phyloP scores from a whole-genome alignment of 345 rosid species.

The Eutrema japonicum region DNA sequence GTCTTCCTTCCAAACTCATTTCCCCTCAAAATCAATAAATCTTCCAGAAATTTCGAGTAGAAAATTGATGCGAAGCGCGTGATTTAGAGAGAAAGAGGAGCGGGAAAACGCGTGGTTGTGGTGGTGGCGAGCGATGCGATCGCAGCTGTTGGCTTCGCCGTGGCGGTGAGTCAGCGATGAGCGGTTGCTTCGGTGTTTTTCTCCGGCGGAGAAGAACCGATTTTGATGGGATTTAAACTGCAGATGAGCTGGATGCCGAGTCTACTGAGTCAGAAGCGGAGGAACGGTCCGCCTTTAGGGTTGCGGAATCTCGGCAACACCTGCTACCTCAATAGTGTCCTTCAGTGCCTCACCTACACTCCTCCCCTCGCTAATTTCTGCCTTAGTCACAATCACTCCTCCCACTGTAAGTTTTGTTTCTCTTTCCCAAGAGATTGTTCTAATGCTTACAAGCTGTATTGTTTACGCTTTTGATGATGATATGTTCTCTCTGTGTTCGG shows the following conservation, averaged over 20 bases:
- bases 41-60: constrained; percentile 4
- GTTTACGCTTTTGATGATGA: constrained; percentile 7
- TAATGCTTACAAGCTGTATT: background rate
- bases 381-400: constrained; percentile 77
- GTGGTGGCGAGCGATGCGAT: constrained; percentile 40
- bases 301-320: constrained; percentile 93
- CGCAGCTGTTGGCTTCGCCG: constrained; percentile 42
- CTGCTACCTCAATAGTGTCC: constrained; percentile 94
- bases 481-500: constrained; percentile 1
- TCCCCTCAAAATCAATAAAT: constrained; percentile 18
- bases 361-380: constrained; percentile 99
- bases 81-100: constrained; percentile 9
- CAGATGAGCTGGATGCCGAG: constrained; percentile 98
- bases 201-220: constrained; percentile 44
- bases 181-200: constrained; percentile 33
- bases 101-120: background rate
- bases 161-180: constrained; percentile 41
- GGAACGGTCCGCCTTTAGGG: constrained; percentile 87
- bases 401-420: constrained; percentile 55
- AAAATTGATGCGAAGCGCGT: background rate
- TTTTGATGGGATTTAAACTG: constrained; percentile 59
- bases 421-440: background rate
- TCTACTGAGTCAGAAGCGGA: constrained; percentile 75
- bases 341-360: constrained; percentile 95
- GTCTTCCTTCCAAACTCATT: background rate